phyloP scores from a whole-genome alignment of 495 filamentous ascomycete genomes.

The Hypoxylon cercidicola region DNA sequence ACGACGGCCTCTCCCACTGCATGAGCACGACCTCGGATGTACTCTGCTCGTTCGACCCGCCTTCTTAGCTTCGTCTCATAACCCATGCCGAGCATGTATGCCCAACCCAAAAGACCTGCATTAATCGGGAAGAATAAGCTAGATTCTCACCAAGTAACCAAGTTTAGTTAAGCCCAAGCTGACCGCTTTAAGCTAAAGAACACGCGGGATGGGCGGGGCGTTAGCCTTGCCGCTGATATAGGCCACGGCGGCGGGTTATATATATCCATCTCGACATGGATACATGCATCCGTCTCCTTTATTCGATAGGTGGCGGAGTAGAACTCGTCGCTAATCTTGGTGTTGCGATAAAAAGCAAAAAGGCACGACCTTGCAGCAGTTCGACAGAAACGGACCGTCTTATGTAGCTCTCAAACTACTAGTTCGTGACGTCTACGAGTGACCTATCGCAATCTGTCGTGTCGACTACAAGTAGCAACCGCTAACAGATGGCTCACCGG shows the following conservation, averaged over 20 bases:
- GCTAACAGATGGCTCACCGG: conserved; percentile 25
- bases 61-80: conserved; percentile 11
- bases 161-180: no score
- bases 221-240: not conserved
- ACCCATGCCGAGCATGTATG: conserved; percentile 10
- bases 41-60: conserved; percentile 3
- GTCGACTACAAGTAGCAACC: conserved; percentile 3
- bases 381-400: not conserved
- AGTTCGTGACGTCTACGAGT: conserved; percentile 2
- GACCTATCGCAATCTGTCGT: conserved; percentile 22
- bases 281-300: no score
- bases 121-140: not conserved
- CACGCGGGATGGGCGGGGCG: not conserved
- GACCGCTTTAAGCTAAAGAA: not conserved
- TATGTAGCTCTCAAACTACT: not conserved
- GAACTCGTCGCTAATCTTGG: conserved; percentile 14
- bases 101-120: conserved; percentile 8
- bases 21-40: conserved; percentile 3
- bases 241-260: no score
- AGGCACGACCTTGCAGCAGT: not conserved
- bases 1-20: conserved; percentile 10
- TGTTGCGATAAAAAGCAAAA: conserved; percentile 2
- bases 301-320: no score
- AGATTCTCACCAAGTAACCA: no score
- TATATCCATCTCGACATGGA: no score